phyloP scores from a whole-genome alignment of 257 asterid genomes.

The Solanum pinnatisectum region DNA sequence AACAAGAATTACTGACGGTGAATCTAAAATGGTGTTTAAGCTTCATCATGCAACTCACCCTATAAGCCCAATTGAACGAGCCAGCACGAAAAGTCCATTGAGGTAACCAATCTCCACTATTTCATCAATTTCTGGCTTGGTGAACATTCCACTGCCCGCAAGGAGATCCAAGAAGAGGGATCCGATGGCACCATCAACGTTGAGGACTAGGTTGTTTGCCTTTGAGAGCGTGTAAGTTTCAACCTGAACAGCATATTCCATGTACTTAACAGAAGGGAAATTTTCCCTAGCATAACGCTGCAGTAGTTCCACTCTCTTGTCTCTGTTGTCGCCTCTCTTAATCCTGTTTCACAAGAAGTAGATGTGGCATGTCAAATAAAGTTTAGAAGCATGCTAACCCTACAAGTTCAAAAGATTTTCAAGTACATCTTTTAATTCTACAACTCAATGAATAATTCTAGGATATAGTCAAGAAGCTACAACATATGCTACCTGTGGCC shows the following conservation, averaged over 20 bases:
- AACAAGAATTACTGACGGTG: neutral
- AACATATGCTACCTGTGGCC: slow-evolving; percentile 79
- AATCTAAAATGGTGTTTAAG: neutral
- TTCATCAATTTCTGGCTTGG: slow-evolving; percentile 90
- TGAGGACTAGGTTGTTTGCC: slow-evolving; percentile 24
- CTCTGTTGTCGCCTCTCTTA: slow-evolving; percentile 99
- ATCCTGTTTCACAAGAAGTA: slow-evolving; percentile 37
- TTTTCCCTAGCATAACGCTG: slow-evolving; percentile 77
- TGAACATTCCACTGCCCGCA: slow-evolving; percentile 98
- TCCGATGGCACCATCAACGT: slow-evolving; percentile 96
- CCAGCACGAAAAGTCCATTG: slow-evolving; percentile 93
- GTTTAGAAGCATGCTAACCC: neutral
- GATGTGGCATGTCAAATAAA: neutral
- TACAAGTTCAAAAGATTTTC: neutral
- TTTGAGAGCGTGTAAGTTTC: slow-evolving; percentile 85
- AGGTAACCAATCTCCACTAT: slow-evolving; percentile 88
- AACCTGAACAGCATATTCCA: slow-evolving; percentile 95
- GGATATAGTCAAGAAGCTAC: neutral
- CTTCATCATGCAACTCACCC: slow-evolving; percentile 49
- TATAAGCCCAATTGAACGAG: slow-evolving; percentile 98
- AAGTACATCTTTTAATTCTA: neutral
- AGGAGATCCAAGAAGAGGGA: slow-evolving; percentile 96
- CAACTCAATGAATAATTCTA: neutral
- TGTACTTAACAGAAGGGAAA: slow-evolving; percentile 94
- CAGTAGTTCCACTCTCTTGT: slow-evolving; percentile 87